Conservation (phyloP, 139 green algal species). For the Chlamydomonas asymmetrica region DNA sequence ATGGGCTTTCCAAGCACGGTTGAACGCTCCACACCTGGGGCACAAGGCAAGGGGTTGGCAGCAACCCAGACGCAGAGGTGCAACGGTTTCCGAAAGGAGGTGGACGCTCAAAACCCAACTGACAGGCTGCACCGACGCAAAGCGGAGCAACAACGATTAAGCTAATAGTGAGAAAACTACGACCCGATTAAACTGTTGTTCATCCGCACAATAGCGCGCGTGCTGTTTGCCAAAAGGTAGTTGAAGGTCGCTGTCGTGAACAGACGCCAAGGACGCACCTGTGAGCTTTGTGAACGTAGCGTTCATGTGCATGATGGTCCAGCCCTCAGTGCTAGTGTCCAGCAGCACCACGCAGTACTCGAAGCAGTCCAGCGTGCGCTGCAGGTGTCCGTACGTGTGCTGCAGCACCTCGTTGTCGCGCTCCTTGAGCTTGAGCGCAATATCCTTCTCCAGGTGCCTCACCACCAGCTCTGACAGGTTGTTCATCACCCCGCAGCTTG, state of each 20-base stretch:
- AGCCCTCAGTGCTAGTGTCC: conserved; percentile 27
- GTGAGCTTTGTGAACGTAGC: conserved; percentile 24
- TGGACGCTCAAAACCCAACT: too few relatives aligned
- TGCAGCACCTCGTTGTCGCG: conserved; percentile 29
- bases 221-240: too few relatives aligned
- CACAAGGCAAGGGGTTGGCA: too few relatives aligned
- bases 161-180: too few relatives aligned
- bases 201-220: too few relatives aligned
- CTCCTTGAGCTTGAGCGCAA: conserved; percentile 23
- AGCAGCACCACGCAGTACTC: conserved; percentile 43
- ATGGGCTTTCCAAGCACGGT: conserved; percentile 20
- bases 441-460: conserved; percentile 43
- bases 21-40: conserved; percentile 23
- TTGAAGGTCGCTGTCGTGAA: too few relatives aligned
- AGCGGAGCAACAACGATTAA: too few relatives aligned
- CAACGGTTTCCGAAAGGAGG: too few relatives aligned
- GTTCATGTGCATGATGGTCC: conserved; percentile 38
- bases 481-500: conserved; percentile 46
- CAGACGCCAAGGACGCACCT: conserved; percentile 14
- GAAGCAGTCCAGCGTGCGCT: conserved; percentile 44
- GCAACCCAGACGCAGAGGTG: too few relatives aligned
- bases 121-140: too few relatives aligned
- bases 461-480: conserved; percentile 54
- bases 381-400: conserved; percentile 31
- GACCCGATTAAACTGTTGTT: too few relatives aligned